These are phyloP conservation scores for Thinopyrum elongatum DNA, from an alignment of 176 grass and related monocot genomes.

Conservation along the genomic window DNA sequence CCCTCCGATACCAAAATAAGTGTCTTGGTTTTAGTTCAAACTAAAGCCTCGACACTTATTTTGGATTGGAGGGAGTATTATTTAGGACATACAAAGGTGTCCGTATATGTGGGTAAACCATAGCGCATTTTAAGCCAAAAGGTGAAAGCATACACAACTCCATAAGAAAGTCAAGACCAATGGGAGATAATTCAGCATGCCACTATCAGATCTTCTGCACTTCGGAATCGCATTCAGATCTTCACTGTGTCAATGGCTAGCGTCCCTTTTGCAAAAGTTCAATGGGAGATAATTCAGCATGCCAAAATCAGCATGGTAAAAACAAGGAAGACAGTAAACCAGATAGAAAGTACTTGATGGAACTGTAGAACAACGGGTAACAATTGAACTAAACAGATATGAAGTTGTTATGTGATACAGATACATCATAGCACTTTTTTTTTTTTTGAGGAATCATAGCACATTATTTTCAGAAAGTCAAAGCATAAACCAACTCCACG, in stretches of 20 bases:
- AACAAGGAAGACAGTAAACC: background rate
- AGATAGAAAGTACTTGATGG: background rate
- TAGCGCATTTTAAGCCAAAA: background rate
- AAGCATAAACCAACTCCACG: background rate
- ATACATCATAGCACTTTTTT: background rate
- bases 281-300: too few relatives aligned
- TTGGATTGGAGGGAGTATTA: too few relatives aligned
- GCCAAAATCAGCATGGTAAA: background rate
- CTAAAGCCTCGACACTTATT: too few relatives aligned
- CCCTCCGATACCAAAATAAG: too few relatives aligned
- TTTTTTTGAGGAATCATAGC: too few relatives aligned
- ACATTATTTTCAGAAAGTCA: background rate
- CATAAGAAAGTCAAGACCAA: background rate
- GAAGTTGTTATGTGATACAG: background rate
- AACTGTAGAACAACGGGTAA: background rate
- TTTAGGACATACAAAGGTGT: background rate
- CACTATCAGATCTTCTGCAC: background rate
- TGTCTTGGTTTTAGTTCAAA: too few relatives aligned
- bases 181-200: background rate
- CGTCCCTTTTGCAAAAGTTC: constrained; percentile 5
- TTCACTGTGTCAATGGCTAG: background rate
- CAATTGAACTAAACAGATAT: background rate
- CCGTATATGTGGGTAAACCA: background rate
- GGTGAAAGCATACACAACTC: background rate
- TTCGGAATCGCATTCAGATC: constrained; percentile 3